phyloP scores from a whole-genome alignment of 2,329 filamentous ascomycete genomes.

The Microsporum audouinii region DNA sequence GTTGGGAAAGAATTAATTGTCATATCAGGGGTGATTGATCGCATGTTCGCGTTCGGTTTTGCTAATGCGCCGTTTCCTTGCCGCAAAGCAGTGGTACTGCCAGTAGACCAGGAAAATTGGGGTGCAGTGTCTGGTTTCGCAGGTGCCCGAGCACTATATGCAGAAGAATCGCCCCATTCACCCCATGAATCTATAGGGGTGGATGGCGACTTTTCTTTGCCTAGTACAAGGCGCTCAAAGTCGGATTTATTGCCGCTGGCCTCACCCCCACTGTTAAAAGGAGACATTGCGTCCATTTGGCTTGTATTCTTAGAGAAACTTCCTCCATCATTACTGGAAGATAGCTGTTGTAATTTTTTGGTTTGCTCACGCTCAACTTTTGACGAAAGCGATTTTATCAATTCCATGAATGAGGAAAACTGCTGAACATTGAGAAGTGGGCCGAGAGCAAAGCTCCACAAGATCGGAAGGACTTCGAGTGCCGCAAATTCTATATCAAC shows the following conservation, averaged over 20 bases:
- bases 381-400: conserved; percentile 69
- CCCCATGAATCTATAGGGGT: conserved; percentile 26
- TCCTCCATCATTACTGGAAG: conserved; percentile 45
- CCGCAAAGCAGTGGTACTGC: background rate
- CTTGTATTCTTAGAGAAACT: conserved; percentile 31
- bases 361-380: conserved; percentile 82
- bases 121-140: conserved; percentile 22
- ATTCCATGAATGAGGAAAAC: conserved; percentile 79
- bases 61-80: conserved; percentile 3
- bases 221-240: conserved; percentile 84
- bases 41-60: conserved; percentile 22
- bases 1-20: conserved; percentile 38
- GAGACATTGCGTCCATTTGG: conserved; percentile 20
- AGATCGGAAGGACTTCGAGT: conserved; percentile 73
- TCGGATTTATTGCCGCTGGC: conserved; percentile 54
- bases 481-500: conserved; percentile 87
- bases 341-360: conserved; percentile 75
- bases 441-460: conserved; percentile 87
- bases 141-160: conserved; percentile 15
- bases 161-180: conserved; percentile 22
- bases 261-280: conserved; percentile 26
- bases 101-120: conserved; percentile 34
- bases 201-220: conserved; percentile 41
- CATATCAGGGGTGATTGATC: conserved; percentile 44
- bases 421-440: conserved; percentile 77